Base-by-base conservation (phyloP, 345 rosid genomes). In the Brassica juncea region DNA sequence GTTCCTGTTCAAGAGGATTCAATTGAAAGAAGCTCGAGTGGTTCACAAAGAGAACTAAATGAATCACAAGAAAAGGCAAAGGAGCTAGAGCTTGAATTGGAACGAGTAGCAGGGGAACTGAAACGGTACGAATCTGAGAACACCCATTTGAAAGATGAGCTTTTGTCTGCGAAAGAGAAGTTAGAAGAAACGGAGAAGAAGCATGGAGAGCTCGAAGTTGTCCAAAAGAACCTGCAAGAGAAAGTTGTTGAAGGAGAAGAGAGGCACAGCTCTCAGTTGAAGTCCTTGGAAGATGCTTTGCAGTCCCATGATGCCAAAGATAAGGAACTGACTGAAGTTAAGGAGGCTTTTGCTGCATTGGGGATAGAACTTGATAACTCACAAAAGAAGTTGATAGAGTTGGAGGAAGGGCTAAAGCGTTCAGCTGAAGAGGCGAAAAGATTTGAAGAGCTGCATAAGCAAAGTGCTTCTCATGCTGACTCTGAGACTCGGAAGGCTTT, bases 21-120 rank as follows among this genome's bases (percentile, higher is more conserved):
- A 10, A 62, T 74, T 2, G 93, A 91, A 66, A 89, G 88, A 84
- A 88, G 86, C 76, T 71, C 85, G 35, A 89, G 89, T 79, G 84
- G 57, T 77, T 87, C 92, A 4, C 78, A 84, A 73, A 84, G 97
- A 74, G 98, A 93, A 77, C 71, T 92, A 68, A 82, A 88, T 68
- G 97, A 92, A 84, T 89, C 97, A 54, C 91, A 88, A 71, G 97
- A 96, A 84, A 96, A 91, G 82, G 68, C 85, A 32, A 89, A 88
- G 77, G 97, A 91, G 66, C 82, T 93, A 27, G 95, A 96, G 81
- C 72, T 88, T 12, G 98, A 93, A 85, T 34, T 92, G 84, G 94
- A 85, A 82, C 89, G 89, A 84, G 86, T 86, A 70, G 87, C 88
- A 34, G 88, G 75, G 60, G 87, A 89, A 73, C 67, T 93, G 71